Conservation (phyloP, 495 filamentous ascomycete genomes). For the Talaromyces nanjingensis region DNA sequence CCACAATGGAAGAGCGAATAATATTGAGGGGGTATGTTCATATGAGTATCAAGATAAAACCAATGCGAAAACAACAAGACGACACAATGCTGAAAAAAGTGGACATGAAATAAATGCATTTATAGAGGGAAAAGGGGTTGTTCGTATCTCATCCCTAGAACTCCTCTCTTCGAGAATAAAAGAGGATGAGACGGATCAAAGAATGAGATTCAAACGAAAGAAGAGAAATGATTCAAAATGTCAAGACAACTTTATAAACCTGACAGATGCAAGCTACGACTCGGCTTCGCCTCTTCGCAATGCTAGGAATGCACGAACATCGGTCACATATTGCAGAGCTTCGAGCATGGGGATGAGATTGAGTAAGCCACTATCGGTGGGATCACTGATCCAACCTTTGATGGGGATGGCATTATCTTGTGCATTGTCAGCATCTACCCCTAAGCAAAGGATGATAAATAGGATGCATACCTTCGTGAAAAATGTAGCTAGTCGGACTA, state of each 20-base stretch:
- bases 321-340: conserved; percentile 89
- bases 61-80: not conserved
- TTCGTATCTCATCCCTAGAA: not conserved
- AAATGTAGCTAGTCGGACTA: conserved; percentile 95
- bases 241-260: not conserved
- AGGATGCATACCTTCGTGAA: conserved; percentile 73
- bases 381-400: conserved; percentile 88
- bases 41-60: not conserved
- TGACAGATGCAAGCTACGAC: conserved; percentile 18
- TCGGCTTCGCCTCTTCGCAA: conserved; percentile 75
- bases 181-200: not conserved
- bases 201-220: not conserved
- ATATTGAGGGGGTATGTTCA: not conserved
- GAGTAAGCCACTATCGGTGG: conserved; percentile 82
- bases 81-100: not conserved
- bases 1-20: not conserved
- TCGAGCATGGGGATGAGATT: conserved; percentile 92
- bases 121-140: not conserved
- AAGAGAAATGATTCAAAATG: not conserved
- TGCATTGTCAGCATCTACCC: not conserved
- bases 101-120: conserved; percentile 1
- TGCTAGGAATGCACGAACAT: conserved; percentile 83
- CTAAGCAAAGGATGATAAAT: not conserved
- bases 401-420: conserved; percentile 89
- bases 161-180: not conserved